Base-by-base conservation (phyloP, 1,284 basidiomycete genomes). In the Tranzscheliella williamsii region DNA sequence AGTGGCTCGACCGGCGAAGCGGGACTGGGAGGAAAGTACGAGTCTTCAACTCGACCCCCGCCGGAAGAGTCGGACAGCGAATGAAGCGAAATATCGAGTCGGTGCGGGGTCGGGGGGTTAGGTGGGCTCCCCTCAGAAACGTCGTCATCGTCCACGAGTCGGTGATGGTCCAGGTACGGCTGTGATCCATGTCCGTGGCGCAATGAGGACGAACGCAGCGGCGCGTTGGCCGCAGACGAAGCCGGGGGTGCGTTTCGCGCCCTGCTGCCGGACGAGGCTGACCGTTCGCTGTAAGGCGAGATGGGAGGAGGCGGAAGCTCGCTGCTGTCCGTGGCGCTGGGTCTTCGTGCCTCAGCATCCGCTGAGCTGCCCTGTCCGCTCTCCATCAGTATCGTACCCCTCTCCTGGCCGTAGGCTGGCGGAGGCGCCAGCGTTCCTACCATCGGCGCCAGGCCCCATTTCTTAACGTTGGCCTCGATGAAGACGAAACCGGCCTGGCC, bases 51-150 rank as follows among this genome's bases (percentile, higher is more conserved):
- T 4, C 38, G 26, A 18, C 18, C 7, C 7, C 43, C 37, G 5
- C 34, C 48, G 17, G 52, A 55, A 15, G 52, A 29, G 33, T 55
- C 58, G 6, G 58, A 62, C 12, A 70, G 52, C 24, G 67, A 67
- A 33, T 82, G 81, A 33, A 84, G 66, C 12, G 80, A 81, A 37
- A 83, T 83, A 51, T 84, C 83, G 5, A 83, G 72, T 20, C 80
- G 65, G 46, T 82, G 81, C 0, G 83, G 83, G 21, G 83, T 84
- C 0, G 82, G 83, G 12, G 82, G 82, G 60, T 83, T 83, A 50
- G 81, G 80, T 15, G 80, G 79, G 17, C 53, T 55, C 24, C 62
- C 51, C 12, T 56, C 55, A 2, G 67, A 69, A 8, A 42, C 50
- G 15, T 50, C 57, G 35, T 37, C 21, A 21, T 37, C 35, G 17